Conservation (phyloP, 306 rosid genomes). For the Cicer bijugum region DNA sequence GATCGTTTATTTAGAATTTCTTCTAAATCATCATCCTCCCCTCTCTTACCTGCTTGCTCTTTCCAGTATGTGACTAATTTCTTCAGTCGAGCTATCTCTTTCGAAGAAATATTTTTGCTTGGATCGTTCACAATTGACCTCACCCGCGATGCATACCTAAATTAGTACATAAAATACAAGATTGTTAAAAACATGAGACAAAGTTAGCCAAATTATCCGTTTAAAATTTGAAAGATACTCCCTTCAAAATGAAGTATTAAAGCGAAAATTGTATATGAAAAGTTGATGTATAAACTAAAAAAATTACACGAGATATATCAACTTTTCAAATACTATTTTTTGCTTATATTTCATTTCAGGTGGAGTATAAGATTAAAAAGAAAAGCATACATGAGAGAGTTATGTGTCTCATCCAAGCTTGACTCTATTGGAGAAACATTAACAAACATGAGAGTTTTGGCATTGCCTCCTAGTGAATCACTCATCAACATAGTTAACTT, state of each 20-base stretch:
- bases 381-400: constrained; percentile 77
- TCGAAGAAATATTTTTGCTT: constrained; percentile 78
- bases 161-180: constrained; percentile 6
- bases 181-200: not conserved
- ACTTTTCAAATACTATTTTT: too few relatives aligned
- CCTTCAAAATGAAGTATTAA: too few relatives aligned
- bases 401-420: constrained; percentile 89
- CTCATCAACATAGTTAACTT: constrained; percentile 97
- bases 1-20: constrained; percentile 77
- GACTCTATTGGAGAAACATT: constrained; percentile 86
- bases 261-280: too few relatives aligned
- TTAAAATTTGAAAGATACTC: not conserved
- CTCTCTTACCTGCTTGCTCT: constrained; percentile 89
- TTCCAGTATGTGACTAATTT: constrained; percentile 83
- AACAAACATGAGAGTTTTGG: constrained; percentile 95
- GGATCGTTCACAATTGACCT: constrained; percentile 95
- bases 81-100: constrained; percentile 83
- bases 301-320: too few relatives aligned
- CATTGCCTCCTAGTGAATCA: constrained; percentile 95
- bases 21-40: constrained; percentile 84
- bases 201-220: not conserved
- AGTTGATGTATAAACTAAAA: too few relatives aligned
- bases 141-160: constrained; percentile 91
- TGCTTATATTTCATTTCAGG: too few relatives aligned
- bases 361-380: too few relatives aligned